Base-by-base conservation (phyloP, 208 protist species). In the Trypanosoma platydactyli region DNA sequence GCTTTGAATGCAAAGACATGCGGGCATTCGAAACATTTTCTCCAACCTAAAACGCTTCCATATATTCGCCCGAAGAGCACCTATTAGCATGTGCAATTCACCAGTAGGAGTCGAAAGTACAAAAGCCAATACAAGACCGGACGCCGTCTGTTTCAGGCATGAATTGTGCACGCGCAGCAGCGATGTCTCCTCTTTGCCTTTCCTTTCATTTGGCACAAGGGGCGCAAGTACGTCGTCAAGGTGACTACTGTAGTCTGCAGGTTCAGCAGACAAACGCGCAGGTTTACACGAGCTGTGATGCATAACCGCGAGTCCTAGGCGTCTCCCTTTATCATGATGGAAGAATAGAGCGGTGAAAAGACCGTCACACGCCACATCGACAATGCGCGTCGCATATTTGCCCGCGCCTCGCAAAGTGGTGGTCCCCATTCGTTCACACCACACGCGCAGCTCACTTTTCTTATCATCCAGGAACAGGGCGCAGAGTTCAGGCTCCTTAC, bases 11-110 rank as follows among this genome's bases (percentile, higher is more conserved):
- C 75, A 62, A 15, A 88, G 27, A 44, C 72, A 82, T 1, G 74
- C 72, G 9, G 58, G 46, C 12, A 42, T 48, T 42, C 42, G 63
- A 20, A 76, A 61, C 2, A 30, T 25, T 0, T 38, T 20, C 5
- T 76, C 73, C 40, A 88, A 20, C 11, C 42, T 44, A 71, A 76
- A 87, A 59, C 71, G 75, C 42, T 67, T 73, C 85, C 81, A 88
- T 52, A 53, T 44, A 18, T 59, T 72, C 40, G 15, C 57, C 25
- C 22, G 16, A 24, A 86, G 48, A 59, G 80, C 56, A 25, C 71
- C 81, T 11, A 84, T 73, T 11, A 88, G 25, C 11, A 81, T 50
- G 64, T 80, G 81, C 0, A 67, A 18, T 3, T 66, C 64, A 4
- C 73, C 76, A 15, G 27, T 3, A 11, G 41, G 60, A 1, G 55